Evolutionary conservation across 108 stramenopile genomes (phyloP).

Genomic region (Fistulifera pelliculosa): DNA sequence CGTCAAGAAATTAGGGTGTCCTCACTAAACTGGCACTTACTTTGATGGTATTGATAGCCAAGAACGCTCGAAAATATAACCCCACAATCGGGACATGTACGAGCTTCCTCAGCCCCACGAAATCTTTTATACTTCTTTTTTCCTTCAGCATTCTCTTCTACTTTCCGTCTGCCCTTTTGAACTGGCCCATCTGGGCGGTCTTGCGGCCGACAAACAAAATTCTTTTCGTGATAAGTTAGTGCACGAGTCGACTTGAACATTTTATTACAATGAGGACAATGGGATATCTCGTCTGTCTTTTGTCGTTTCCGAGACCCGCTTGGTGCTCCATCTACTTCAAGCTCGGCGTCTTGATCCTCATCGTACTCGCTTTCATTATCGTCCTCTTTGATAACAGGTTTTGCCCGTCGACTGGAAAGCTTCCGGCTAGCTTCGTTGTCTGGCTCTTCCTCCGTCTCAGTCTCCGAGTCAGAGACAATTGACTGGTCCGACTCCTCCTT

Average conservation of each 20-base stretch:
- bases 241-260: constrained; percentile 16
- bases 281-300: neutral
- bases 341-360: neutral
- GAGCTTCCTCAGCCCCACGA: constrained; percentile 25
- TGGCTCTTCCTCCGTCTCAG: neutral
- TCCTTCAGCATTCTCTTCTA: neutral
- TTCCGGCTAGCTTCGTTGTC: neutral
- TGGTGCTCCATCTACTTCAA: neutral
- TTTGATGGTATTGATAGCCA: constrained; percentile 39
- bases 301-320: neutral
- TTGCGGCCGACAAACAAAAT: constrained; percentile 17
- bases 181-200: constrained; percentile 7
- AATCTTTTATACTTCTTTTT: constrained; percentile 13
- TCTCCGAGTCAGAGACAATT: neutral
- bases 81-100: constrained; percentile 44
- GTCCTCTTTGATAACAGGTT: neutral
- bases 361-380: constrained; percentile 1
- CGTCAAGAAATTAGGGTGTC: neutral
- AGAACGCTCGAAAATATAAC: constrained; percentile 31
- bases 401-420: neutral
- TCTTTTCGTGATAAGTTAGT: constrained; percentile 30
- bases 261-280: constrained; percentile 44
- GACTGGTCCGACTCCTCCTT: neutral
- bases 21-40: neutral
- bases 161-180: constrained; percentile 4